These are phyloP conservation scores for Massariosphaeria phaeospora DNA, from an alignment of 495 filamentous ascomycete species.

Conservation along the genomic window DNA sequence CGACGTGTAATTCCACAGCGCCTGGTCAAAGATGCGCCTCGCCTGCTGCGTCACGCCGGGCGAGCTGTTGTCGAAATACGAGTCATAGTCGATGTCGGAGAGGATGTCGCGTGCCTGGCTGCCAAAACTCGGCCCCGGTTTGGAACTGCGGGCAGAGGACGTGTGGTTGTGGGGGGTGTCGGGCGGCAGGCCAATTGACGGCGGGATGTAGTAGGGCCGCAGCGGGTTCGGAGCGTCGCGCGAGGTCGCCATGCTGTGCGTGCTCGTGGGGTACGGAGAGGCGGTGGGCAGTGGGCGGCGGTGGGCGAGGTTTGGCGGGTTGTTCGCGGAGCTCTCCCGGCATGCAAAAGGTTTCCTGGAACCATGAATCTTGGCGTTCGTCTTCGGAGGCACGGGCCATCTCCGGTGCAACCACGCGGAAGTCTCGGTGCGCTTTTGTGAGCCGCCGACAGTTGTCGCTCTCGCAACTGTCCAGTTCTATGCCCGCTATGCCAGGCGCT, in stretches of 20 bases:
- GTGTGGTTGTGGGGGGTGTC: conserved; percentile 22
- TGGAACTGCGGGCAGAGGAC: conserved; percentile 16
- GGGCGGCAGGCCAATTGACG: conserved; percentile 58
- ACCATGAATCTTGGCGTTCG: neutral
- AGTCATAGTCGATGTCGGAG: conserved; percentile 80
- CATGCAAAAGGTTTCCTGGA: conserved; percentile 2
- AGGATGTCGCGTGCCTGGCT: conserved; percentile 79
- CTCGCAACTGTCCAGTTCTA: no score
- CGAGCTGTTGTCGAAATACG: conserved; percentile 73
- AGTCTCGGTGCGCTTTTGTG: neutral
- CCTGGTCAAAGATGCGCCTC: conserved; percentile 68
- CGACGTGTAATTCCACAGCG: conserved; percentile 78
- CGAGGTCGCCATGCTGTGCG: conserved; percentile 38
- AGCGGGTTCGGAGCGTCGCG: conserved; percentile 76
- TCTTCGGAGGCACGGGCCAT: no score
- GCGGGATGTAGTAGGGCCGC: conserved; percentile 90
- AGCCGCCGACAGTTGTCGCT: neutral
- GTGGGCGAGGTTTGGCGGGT: conserved; percentile 8
- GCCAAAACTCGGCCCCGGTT: conserved; percentile 52
- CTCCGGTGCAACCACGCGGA: no score
- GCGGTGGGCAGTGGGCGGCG: neutral
- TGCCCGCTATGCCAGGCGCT: neutral
- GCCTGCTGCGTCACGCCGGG: conserved; percentile 67
- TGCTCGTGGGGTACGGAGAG: neutral
- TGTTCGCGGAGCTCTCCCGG: neutral